Evolutionary conservation across 148 eudicot genomes (phyloP).

Genomic region (Nyssa sinensis): DNA sequence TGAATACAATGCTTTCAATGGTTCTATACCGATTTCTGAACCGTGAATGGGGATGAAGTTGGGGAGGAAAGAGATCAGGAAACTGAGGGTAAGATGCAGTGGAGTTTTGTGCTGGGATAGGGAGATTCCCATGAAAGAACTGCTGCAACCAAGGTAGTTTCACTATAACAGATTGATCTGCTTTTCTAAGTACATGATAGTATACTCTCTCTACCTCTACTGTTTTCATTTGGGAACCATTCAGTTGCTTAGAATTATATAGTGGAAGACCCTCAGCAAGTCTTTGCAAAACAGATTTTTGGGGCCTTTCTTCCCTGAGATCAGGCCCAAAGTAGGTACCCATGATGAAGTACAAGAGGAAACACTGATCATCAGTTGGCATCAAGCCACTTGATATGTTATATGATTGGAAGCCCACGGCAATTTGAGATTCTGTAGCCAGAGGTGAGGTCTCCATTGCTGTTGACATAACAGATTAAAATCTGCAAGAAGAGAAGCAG

Average conservation of each 20-base stretch:
- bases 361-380: slow-evolving; percentile 55
- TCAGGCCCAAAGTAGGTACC: slow-evolving; percentile 83
- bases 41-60: slow-evolving; percentile 50
- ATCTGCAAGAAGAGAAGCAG: slow-evolving; percentile 12
- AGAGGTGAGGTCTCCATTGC: slow-evolving; percentile 23
- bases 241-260: slow-evolving; percentile 50
- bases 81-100: slow-evolving; percentile 49
- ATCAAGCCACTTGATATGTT: slow-evolving; percentile 17
- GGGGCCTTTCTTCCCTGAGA: slow-evolving; percentile 45
- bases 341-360: slow-evolving; percentile 70
- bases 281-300: slow-evolving; percentile 63
- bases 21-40: slow-evolving; percentile 24
- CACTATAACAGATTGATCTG: slow-evolving; percentile 51
- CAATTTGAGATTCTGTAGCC: slow-evolving; percentile 8
- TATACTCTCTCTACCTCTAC: slow-evolving; percentile 64
- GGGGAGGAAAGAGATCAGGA: slow-evolving; percentile 68
- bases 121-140: slow-evolving; percentile 60
- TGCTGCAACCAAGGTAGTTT: slow-evolving; percentile 42
- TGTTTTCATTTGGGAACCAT: slow-evolving; percentile 50
- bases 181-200: slow-evolving; percentile 63
- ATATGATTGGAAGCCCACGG: slow-evolving; percentile 17
- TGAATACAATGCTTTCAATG: slow-evolving; percentile 50
- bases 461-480: background rate
- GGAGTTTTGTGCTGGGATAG: slow-evolving; percentile 23
- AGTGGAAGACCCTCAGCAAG: slow-evolving; percentile 52